These are phyloP conservation scores for Rhododendron mucronatum DNA, from an alignment of 148 eudicot species.

Conservation along the genomic window DNA sequence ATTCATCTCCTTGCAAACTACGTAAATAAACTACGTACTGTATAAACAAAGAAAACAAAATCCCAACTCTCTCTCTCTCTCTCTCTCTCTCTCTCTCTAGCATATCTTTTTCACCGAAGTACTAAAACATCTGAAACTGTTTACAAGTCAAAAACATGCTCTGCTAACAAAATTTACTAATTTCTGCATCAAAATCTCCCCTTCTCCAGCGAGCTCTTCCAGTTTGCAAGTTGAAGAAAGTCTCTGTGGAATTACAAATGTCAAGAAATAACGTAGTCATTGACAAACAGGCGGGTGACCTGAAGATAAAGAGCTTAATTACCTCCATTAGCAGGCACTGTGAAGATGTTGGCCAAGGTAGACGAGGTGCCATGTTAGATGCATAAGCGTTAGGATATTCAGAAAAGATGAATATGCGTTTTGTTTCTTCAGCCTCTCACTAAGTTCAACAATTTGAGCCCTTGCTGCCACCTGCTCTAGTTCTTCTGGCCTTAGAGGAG, in stretches of 20 bases:
- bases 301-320: background rate
- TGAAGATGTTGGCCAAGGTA: slow-evolving; percentile 58
- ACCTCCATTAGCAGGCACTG: background rate
- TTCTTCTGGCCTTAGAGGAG: background rate
- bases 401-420: slow-evolving; percentile 63
- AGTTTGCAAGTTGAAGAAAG: background rate
- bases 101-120: background rate
- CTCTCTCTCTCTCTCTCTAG: background rate
- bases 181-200: background rate
- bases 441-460: slow-evolving; percentile 29
- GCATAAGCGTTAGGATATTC: slow-evolving; percentile 59
- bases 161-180: background rate
- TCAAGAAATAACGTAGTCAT: background rate
- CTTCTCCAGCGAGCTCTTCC: background rate
- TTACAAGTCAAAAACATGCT: background rate
- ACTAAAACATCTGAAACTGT: background rate
- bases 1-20: background rate
- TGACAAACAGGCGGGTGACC: background rate
- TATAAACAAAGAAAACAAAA: background rate
- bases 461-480: slow-evolving; percentile 24
- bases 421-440: slow-evolving; percentile 45
- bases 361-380: slow-evolving; percentile 65
- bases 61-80: background rate
- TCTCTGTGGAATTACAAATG: background rate
- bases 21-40: background rate